Evolutionary conservation across 176 grass and related monocot species (phyloP), one percentile per base, ranked within the genome.

Genomic region (Aegilops sharonensis): DNA sequence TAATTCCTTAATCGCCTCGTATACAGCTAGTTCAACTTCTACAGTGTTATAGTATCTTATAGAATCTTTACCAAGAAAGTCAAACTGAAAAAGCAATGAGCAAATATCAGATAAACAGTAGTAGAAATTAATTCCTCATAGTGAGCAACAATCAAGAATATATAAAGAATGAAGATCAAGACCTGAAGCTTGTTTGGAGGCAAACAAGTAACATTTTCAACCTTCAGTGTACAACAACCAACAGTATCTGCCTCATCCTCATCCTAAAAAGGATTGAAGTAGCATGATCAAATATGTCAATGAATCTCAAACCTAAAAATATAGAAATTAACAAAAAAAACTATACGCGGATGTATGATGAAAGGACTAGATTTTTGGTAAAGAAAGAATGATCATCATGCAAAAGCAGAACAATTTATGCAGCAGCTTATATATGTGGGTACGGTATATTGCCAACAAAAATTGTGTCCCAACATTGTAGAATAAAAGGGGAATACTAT

Each of bases 61-160:
- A 72, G 97, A 99, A 94, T 99, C 94, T 94, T 99, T 97, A 97
- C 97, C 97, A 10, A 99, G 92, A 64, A 99, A 99, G 85, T 97
- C 94, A 68, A 99, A 97, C 97, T 99, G 84, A 59, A 94, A 52
- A 75, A 20, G 74, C 48, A 68, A 81, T 30, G 56, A 21, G 3
- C 2, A 48, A 81, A 78, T 21, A 73, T 78, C 32, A 50, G 8
- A 62, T 54, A 82, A 24, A 47, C 54, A 59, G 65, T 79, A 40
- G 65, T 80, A 34, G 66, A 69, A 62, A 89, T 48, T 74, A 73
- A 42, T 60, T 69, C 34, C 20, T 17, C 32, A 75, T 31, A 85
- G 5, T 18, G 36, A 68, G 17, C 35, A n/a, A 75, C 73, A 8
- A 74, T 43, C 78, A 48, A 43, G 24, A 88, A 78, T 2, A 71